Evolutionary conservation across 192 early-diverging fungal genomes (phyloP), one percentile per base, ranked within the genome.

Genomic region (Mortierella alpina): DNA sequence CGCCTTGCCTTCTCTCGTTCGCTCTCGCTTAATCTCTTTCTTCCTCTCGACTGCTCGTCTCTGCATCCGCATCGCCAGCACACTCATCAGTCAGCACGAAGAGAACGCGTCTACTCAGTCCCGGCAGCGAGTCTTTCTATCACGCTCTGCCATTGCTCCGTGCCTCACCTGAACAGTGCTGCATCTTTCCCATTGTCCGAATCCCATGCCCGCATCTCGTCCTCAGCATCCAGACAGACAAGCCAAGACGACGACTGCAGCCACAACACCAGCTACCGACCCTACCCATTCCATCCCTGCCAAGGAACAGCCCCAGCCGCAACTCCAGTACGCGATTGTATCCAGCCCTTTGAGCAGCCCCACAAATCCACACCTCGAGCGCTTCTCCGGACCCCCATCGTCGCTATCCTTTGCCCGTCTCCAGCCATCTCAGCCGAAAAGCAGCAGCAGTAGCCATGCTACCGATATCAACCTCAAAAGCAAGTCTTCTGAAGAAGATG

Each of bases 181-280:
- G 50, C 50, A 41, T 40, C 11, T 17, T 40, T 40, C 20, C 58
- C 31, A 31, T 15, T 59, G 8, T 40, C 58, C 39, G 31, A 15
- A 23, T 58, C 61, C 75, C 75, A 79, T 79, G 75, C 75, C 75
- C 7, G 63, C 69, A 50, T 71, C 68, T 47, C 75, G 68, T 75
- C 73, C 64, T 55, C 64, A 68, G 53, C 56, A 62, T 48, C 57
- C 68, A 23, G 44, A 59, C 57, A 40, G 72, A 12, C 55, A 71
- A 52, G 39, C 65, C 13, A 68, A 63, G n/a, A 68, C 52, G 51
- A 75, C 58, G 15, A 50, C 61, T 51, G n/a, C 51, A 60, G 20
- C 50, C 22, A 52, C 15, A 55, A 39, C 42, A 47, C 9, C 44
- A 63, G 9, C 39, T 54, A 46, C 64, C 31, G 2, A 9, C 13